phyloP scores from a whole-genome alignment of 106 monocot genomes.

The Triglochin maritima region DNA sequence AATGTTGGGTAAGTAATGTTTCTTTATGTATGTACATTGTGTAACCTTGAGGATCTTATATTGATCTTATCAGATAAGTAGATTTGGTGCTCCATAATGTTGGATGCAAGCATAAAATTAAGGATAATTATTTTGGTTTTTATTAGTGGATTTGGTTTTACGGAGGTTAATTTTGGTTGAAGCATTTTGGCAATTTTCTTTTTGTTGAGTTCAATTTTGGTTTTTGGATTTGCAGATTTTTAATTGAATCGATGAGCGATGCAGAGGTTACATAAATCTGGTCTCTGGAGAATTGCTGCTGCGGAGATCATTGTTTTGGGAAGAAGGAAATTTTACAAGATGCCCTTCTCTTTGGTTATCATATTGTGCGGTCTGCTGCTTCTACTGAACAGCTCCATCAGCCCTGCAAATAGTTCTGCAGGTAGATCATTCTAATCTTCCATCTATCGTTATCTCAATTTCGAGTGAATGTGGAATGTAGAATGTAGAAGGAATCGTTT shows the following conservation, averaged over 20 bases:
- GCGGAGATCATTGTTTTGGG: constrained; percentile 10
- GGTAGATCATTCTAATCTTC: constrained; percentile 15
- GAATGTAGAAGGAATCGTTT: no score
- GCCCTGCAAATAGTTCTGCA: constrained; percentile 40
- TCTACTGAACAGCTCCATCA: constrained; percentile 41
- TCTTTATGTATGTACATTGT: no score
- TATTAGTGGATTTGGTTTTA: no score
- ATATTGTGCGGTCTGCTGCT: constrained; percentile 40
- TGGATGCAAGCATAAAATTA: no score
- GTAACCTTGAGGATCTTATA: no score
- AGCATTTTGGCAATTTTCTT: no score
- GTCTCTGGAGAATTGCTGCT: constrained; percentile 49
- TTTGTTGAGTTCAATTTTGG: no score
- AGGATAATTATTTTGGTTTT: no score
- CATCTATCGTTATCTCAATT: not conserved
- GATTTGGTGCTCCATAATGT: no score
- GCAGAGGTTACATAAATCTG: constrained; percentile 65
- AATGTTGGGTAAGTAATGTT: no score
- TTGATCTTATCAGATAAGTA: no score
- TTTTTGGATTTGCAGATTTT: not conserved
- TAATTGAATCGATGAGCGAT: constrained; percentile 28
- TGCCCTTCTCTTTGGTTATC: constrained; percentile 38
- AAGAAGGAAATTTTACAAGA: constrained; percentile 32
- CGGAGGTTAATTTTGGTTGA: no score
- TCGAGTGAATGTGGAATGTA: not conserved